Base-by-base conservation (phyloP, 148 eudicot species). In the Camellia lanceoleosa region DNA sequence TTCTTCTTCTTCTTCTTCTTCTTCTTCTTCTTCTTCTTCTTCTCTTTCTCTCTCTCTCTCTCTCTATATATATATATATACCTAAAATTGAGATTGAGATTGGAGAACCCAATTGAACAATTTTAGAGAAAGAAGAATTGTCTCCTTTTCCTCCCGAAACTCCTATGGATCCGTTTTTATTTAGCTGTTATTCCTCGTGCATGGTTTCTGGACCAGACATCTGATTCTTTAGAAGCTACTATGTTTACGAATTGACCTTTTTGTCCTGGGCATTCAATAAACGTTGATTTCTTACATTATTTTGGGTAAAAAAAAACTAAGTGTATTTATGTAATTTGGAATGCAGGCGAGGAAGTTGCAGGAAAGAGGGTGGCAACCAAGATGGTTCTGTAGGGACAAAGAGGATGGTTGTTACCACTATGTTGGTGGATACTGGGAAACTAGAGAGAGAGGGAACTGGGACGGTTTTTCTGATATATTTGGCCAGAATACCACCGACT, bases 331-430 rank as follows among this genome's bases (percentile, higher is more conserved):
- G 42, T 47, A 56, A 56, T 74, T 61, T 11, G 72, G 61, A 52
- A 38, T 72, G 73, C 90, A 95, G 98, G 97, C 98, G 72, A 87
- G 97, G 91, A 93, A 80, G 84, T 75, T 95, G 86, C 98, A 95
- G 88, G 98, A 95, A 80, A 90, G 94, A 80, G 98, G 98, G 12
- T 95, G 98, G 97, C 86, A 87, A 84, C 98, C 98, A 43, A 90
- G 92, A 86, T 95, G 98, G 98, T 95, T 93, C 74, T 81, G 73
- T 69, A 93, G 83, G 84, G 94, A 95, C 59, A 82, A 67, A 82
- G 98, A 90, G 77, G 98, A 95, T 69, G 96, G 97, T 42, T 91
- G 96, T 83, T 95, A 90, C 55, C 87, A 87, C 41, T 95, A 95
- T 68, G 72, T 56, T 38, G 97, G 97, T 73, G 97, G 97, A 59